Evolutionary conservation across 116 monocot genomes (phyloP).

Genomic region (Dioscorea cayenensis): DNA sequence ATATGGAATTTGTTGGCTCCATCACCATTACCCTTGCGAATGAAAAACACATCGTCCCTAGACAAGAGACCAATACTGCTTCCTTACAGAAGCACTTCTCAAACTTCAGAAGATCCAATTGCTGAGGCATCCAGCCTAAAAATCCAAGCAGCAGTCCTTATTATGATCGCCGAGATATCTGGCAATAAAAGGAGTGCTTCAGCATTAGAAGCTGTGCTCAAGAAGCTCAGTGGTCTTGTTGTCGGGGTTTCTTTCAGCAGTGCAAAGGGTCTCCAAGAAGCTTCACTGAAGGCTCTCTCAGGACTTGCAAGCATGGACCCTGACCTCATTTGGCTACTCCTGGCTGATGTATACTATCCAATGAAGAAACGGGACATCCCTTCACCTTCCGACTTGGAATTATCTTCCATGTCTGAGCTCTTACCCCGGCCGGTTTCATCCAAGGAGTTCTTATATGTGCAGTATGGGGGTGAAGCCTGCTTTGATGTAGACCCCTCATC

Average conservation of each 20-base stretch:
- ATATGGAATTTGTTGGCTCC: slow-evolving; percentile 59
- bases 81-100: slow-evolving; percentile 50
- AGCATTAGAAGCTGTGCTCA: slow-evolving; percentile 57
- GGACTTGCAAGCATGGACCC: slow-evolving; percentile 68
- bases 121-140: slow-evolving; percentile 72
- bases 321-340: slow-evolving; percentile 84
- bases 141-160: slow-evolving; percentile 60
- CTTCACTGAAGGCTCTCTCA: slow-evolving; percentile 54
- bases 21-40: slow-evolving; percentile 64
- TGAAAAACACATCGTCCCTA: slow-evolving; percentile 22
- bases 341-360: slow-evolving; percentile 74
- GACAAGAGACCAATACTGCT: slow-evolving; percentile 47
- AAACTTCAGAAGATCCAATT: slow-evolving; percentile 43
- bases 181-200: slow-evolving; percentile 48
- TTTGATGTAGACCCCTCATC: slow-evolving; percentile 57
- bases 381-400: slow-evolving; percentile 20
- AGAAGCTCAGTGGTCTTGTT: slow-evolving; percentile 75
- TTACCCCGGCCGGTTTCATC: slow-evolving; percentile 51
- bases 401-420: slow-evolving; percentile 36
- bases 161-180: slow-evolving; percentile 66
- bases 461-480: slow-evolving; percentile 58
- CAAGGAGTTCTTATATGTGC: slow-evolving; percentile 61
- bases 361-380: slow-evolving; percentile 35
- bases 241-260: slow-evolving; percentile 77
- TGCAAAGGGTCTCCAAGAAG: slow-evolving; percentile 48